Evolutionary conservation across 2,329 filamentous ascomycete species (phyloP), one percentile per base, ranked within the genome.

Genomic region (Aspergillus oerlinghausenensis): DNA sequence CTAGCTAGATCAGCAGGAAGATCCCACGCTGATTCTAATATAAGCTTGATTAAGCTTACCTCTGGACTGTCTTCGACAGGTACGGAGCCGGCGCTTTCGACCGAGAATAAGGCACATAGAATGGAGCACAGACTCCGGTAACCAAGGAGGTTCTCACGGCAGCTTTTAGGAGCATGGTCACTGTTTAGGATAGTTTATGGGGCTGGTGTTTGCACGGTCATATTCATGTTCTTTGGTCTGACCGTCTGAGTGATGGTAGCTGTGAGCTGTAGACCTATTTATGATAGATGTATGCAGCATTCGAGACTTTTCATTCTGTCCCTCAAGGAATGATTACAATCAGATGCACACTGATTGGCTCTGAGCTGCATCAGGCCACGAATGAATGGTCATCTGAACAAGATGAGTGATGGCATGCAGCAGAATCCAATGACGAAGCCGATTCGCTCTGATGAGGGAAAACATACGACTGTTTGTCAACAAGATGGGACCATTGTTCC

Each of bases 71-170:
- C 32, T 38, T 38, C 3, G 32, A 17, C 6, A 38, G 3, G 32
- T 17, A 38, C 14, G 7, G 32, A 38, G 32, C 5, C 5, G 32
- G 14, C 7, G 52, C 19, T 21, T 28, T 52, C 1, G 58, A 58
- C 8, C 17, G 50, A 1, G 23, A 11, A 42, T 60, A 60, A 6
- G 58, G 58, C 1, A 56, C 17, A 21, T 56, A 56, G 49, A 59
- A 60, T 1, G 58, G 58, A 2, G 48, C 49, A 21, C 54, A 60
- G 17, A 60, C 47, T 3, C 54, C 51, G 2, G 54, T 54, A 29
- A 40, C 28, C 17, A 60, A 25, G 4, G 58, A 60, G 11, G 29
- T 32, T 2, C 52, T 40, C 4, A 55, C 21, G 4, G 40, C n/a
- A 4, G 50, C 1, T 42, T 29, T 55, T 28, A 32, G 35, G 14